A percentile compares a stretch with the other conserved stretches of the same genome.
phyloP scores from a whole-genome alignment of 2,329 filamentous ascomycete species.

The Orbilia quercus region DNA sequence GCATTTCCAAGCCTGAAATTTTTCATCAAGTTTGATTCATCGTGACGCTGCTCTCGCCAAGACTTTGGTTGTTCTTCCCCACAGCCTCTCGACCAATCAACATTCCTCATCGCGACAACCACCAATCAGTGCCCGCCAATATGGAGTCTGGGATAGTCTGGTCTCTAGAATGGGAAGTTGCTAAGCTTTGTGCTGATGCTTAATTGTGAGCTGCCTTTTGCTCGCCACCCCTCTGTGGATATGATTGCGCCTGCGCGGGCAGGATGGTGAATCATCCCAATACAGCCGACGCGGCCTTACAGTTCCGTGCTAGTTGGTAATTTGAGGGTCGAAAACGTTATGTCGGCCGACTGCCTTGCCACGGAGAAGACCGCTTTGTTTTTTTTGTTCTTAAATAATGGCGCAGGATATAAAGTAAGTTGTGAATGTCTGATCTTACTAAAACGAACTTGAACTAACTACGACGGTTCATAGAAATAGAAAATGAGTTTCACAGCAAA shows the following conservation, averaged over 20 bases:
- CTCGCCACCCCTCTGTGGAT: conserved; percentile 11
- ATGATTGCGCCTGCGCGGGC: background rate
- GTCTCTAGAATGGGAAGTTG: conserved; percentile 40
- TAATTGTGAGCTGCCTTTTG: conserved; percentile 25
- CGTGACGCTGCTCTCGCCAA: conserved; percentile 46
- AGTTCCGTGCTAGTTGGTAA: conserved; percentile 14
- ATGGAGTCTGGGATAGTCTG: background rate
- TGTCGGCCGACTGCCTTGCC: background rate
- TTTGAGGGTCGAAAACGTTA: conserved; percentile 32
- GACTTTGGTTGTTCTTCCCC: conserved; percentile 28
- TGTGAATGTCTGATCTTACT: conserved; percentile 12
- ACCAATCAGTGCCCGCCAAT: conserved; percentile 25
- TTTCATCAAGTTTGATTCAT: conserved; percentile 27
- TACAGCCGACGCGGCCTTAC: conserved; percentile 16
- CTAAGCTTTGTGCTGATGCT: conserved; percentile 37
- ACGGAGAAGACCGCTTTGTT: background rate
- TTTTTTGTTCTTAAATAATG: background rate
- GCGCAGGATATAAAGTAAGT: conserved; percentile 23
- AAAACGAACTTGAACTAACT: background rate
- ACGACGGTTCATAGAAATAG: background rate
- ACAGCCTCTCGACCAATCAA: conserved; percentile 32
- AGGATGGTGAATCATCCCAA: conserved; percentile 37
- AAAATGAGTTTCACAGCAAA: conserved; percentile 5
- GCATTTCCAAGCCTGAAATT: conserved; percentile 28
- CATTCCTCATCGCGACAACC: conserved; percentile 3